These are phyloP conservation scores for Aspergillus sclerotioniger DNA, from an alignment of 495 filamentous ascomycete genomes.

Conservation along the genomic window DNA sequence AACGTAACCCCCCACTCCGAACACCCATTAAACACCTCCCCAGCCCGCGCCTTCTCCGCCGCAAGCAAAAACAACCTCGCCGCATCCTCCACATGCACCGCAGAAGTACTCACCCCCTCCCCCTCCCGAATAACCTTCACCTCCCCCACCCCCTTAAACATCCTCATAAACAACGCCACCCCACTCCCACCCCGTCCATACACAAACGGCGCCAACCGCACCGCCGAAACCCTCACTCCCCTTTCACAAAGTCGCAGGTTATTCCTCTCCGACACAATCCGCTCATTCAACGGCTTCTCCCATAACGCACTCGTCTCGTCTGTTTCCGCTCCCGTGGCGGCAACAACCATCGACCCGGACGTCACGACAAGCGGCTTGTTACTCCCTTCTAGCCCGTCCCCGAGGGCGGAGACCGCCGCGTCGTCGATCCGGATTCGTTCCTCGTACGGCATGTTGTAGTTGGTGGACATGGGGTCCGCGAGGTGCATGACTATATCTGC, in stretches of 20 bases:
- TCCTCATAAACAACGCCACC: not conserved
- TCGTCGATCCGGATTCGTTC: not conserved
- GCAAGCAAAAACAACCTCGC: constrained; percentile 39
- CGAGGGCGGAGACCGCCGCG: not conserved
- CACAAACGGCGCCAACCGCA: constrained; percentile 40
- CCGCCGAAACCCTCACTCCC: constrained; percentile 29
- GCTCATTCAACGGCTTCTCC: constrained; percentile 22
- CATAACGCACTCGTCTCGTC: constrained; percentile 26
- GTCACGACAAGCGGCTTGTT: constrained; percentile 29
- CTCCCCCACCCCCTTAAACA: not conserved
- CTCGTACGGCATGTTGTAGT: not conserved
- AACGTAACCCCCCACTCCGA: constrained; percentile 24
- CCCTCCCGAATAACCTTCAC: not conserved
- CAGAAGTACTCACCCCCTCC: not conserved
- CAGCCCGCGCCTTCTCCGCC: constrained; percentile 23
- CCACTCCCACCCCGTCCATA: constrained; percentile 40
- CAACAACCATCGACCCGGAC: constrained; percentile 29
- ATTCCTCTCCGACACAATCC: constrained; percentile 24
- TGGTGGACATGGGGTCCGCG: not conserved
- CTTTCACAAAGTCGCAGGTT: constrained; percentile 20
- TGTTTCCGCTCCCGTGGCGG: constrained; percentile 30
- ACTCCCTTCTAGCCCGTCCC: not conserved
- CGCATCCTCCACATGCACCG: constrained; percentile 16
- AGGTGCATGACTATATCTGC: not conserved
- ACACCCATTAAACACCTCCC: constrained; percentile 31